Evolutionary conservation across 495 filamentous ascomycete genomes (phyloP), one percentile per base, ranked within the genome.

Genomic region (Aspergillus haitiensis): DNA sequence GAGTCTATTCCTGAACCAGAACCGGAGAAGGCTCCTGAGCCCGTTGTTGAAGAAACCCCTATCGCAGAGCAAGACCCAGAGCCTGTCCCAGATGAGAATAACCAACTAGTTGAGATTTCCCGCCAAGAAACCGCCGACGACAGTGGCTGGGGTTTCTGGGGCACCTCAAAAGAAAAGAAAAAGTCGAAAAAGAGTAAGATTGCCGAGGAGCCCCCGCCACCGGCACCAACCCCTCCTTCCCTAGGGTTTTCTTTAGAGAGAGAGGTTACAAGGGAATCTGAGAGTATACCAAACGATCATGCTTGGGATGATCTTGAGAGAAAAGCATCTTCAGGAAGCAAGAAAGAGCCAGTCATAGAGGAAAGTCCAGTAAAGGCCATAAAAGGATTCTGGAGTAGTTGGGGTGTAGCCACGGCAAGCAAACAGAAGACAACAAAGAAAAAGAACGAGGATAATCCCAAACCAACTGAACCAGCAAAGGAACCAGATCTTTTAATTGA

Each of bases 201-300:
- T 33, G 67, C 72, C 16, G 72, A 70, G 35, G 78, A 75, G 44
- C 76, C 72, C 52, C 79, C 78, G 63, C 85, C 78, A 56, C 83
- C 69, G 48, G 78, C 73, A 60, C 82, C 75, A 9, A 80, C 78
- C 21, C 78, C 80, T 27, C 80, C 81, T 62, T 75, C 78, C 59
- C 70, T 81, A 70, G 72, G 75, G 31, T 62, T 78, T 11, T 75
- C 68, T 15, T 78, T 73, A 16, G 81, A 81, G 21, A 73, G 75
- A 11, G 75, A 79, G 27, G 63, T 68, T 21, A 64, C 55, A 3
- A 47, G 58, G 27, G 56, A 67, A 27, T 62, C 63, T 31, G 67
- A 67, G 18, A 64, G 73, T 50, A 57, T 67, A 9, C 52, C 60
- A 18, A 64, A 66, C 44, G 65, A 76, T 6, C 68, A 71, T 54